A percentile compares a stretch with the other conserved stretches of the same genome.
Conservation (phyloP, 1,284 basidiomycete genomes). For the Ustilago crameri region DNA sequence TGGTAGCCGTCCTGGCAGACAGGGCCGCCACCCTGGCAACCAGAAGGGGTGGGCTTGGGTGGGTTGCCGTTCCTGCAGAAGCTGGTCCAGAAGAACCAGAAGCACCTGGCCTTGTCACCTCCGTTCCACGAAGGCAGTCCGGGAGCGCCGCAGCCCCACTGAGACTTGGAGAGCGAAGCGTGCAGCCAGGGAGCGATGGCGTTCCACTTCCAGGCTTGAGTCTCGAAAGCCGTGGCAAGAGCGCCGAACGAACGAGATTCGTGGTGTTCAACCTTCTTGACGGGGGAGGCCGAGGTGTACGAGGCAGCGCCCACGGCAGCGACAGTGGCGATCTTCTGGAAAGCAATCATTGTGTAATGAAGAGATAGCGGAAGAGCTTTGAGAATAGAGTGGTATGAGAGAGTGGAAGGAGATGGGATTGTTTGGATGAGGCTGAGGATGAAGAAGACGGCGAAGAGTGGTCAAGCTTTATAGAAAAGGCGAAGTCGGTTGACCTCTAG, state of each 20-base stretch:
- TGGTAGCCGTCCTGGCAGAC: conserved; percentile 28
- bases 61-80: conserved; percentile 37
- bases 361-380: not conserved
- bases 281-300: conserved; percentile 19
- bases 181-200: conserved; percentile 31
- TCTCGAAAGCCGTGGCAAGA: conserved; percentile 8
- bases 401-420: not conserved
- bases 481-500: too few relatives aligned
- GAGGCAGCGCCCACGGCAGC: conserved; percentile 24
- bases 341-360: conserved; percentile 15
- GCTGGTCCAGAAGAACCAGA: not conserved
- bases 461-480: conserved; percentile 38
- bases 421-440: conserved; percentile 8
- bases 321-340: conserved; percentile 16
- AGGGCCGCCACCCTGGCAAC: conserved; percentile 1
- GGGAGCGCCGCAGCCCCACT: conserved; percentile 4
- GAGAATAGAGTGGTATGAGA: not conserved
- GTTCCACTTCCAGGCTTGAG: conserved; percentile 5
- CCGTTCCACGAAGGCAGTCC: conserved; percentile 34
- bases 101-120: conserved; percentile 29
- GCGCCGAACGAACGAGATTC: conserved; percentile 13
- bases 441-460: not conserved
- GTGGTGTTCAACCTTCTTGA: conserved; percentile 8
- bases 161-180: conserved; percentile 16
- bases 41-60: conserved; percentile 15